Evolutionary conservation across 768 basidiomycete species (phyloP).

Genomic region (Russula dissimulans): DNA sequence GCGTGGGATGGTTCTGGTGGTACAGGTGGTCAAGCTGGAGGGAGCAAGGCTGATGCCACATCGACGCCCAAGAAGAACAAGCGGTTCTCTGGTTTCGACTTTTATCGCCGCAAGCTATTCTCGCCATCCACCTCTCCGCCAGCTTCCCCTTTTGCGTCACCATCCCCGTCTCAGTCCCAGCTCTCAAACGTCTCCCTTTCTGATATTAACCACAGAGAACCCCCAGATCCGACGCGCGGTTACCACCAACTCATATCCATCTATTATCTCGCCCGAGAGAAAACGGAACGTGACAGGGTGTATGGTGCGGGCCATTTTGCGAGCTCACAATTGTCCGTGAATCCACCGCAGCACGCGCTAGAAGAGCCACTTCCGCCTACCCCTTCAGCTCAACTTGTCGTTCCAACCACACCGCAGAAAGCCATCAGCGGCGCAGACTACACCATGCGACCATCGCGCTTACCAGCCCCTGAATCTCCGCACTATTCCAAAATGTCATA

Average conservation of each 20-base stretch:
- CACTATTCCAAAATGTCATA: slow-evolving; percentile 81
- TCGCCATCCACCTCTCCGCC: slow-evolving; percentile 42
- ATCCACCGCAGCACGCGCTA: background rate
- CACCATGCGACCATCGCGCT: slow-evolving; percentile 70
- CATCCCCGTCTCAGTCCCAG: slow-evolving; percentile 50
- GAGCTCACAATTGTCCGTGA: slow-evolving; percentile 65
- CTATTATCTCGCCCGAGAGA: slow-evolving; percentile 93
- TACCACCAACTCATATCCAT: slow-evolving; percentile 95
- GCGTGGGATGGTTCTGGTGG: slow-evolving; percentile 40
- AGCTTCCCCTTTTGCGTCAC: slow-evolving; percentile 47
- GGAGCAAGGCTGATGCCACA: slow-evolving; percentile 4
- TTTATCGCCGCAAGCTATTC: slow-evolving; percentile 85
- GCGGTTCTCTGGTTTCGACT: slow-evolving; percentile 94
- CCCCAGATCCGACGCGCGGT: slow-evolving; percentile 77
- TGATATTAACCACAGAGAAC: slow-evolving; percentile 37
- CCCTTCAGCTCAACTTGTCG: slow-evolving; percentile 12
- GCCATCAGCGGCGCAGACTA: slow-evolving; percentile 56
- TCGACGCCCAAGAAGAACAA: slow-evolving; percentile 50
- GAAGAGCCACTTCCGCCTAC: slow-evolving; percentile 19
- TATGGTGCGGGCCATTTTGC: slow-evolving; percentile 95
- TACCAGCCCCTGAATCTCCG: slow-evolving; percentile 72
- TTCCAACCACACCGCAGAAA: slow-evolving; percentile 27
- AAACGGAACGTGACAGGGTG: slow-evolving; percentile 87
- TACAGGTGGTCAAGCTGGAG: slow-evolving; percentile 28
- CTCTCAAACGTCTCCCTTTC: slow-evolving; percentile 38